A percentile compares a stretch with the other conserved stretches of the same genome.
Evolutionary conservation across 192 early-diverging fungal genomes (phyloP).

Genomic region (Rhizoclosmatium sp.): DNA sequence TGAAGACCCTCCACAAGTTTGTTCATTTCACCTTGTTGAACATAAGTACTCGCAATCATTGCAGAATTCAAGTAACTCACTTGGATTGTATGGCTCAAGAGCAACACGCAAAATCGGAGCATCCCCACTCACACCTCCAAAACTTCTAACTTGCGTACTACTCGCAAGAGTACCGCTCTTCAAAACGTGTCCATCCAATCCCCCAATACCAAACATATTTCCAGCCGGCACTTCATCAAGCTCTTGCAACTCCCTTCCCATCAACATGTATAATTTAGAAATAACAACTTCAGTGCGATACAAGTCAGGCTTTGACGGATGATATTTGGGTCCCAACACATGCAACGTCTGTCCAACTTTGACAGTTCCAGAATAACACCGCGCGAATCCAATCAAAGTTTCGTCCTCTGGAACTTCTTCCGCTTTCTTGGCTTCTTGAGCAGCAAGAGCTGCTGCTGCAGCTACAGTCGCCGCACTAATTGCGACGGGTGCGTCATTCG

Average conservation of each 20-base stretch:
- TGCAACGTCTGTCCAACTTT: conserved; percentile 85
- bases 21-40: conserved; percentile 72
- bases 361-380: conserved; percentile 92
- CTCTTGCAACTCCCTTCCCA: conserved; percentile 92
- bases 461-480: conserved; percentile 15
- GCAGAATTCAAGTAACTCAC: conserved; percentile 41
- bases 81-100: conserved; percentile 89
- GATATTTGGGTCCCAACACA: conserved; percentile 94
- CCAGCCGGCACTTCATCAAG: conserved; percentile 90
- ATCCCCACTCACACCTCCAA: conserved; percentile 72
- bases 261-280: conserved; percentile 88
- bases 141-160: conserved; percentile 74
- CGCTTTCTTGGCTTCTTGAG: conserved; percentile 46
- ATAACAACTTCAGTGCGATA: conserved; percentile 74
- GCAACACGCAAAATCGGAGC: conserved; percentile 97
- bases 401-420: conserved; percentile 40
- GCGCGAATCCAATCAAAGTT: conserved; percentile 58
- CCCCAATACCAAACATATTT: conserved; percentile 94
- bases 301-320: conserved; percentile 60
- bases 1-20: conserved; percentile 86
- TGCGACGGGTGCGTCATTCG: conserved; percentile 20
- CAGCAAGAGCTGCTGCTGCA: conserved; percentile 23
- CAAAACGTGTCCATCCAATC: conserved; percentile 84
- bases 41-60: conserved; percentile 9
- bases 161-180: conserved; percentile 93